phyloP scores from a whole-genome alignment of 768 basidiomycete genomes.

The Tulasnella calospora region DNA sequence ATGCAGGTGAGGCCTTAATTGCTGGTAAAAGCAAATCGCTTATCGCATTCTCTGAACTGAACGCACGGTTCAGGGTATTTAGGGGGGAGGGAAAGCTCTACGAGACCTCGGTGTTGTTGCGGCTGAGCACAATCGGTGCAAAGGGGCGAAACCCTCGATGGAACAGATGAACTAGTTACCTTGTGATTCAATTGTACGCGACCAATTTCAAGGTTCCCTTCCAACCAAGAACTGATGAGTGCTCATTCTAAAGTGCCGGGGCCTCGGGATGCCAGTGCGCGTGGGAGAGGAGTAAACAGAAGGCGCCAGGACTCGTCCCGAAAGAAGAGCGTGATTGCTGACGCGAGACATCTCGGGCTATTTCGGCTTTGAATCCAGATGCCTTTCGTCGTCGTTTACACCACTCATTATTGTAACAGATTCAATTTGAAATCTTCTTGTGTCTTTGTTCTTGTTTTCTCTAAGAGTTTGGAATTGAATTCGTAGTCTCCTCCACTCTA shows the following conservation, averaged over 20 bases:
- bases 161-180: neutral
- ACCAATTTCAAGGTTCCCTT: neutral
- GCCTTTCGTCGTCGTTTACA: no score
- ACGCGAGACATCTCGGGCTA: no score
- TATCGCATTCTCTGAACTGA: neutral
- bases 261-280: neutral
- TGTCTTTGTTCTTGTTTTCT: no score
- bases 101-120: neutral
- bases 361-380: no score
- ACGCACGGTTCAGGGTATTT: neutral
- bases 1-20: neutral
- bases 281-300: neutral
- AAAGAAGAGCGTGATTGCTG: no score
- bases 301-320: neutral
- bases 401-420: no score
- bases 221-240: neutral
- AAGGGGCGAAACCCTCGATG: neutral
- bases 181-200: neutral
- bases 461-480: no score
- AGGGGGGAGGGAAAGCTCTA: neutral
- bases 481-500: no score
- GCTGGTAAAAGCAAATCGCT: neutral
- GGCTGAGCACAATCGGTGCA: constrained; percentile 4
- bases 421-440: no score
- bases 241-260: neutral